Base-by-base conservation (phyloP, 352 stramenopile species). In the Globisporangium mamillatum region DNA sequence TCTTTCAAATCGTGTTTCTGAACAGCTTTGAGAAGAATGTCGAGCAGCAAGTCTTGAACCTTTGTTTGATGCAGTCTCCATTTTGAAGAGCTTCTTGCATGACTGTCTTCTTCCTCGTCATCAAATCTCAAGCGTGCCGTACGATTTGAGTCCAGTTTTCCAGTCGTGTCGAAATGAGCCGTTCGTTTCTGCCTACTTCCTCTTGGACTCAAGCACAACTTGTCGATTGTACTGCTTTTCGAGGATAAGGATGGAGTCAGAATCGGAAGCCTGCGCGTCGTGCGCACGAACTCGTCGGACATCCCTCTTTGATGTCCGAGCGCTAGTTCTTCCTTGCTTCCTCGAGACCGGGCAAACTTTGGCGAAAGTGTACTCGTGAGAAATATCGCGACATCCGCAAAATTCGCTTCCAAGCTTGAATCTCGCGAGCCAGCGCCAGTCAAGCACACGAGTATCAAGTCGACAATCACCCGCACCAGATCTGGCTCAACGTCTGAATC, bases 1-100 rank as follows among this genome's bases (percentile, higher is more conserved):
- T 88, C 80, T 67, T 93, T 93, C 32, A 91, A 34, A 58, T 93
- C 85, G 34, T 86, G 76, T 32, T 93, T 93, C 62, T 90, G 81
- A 5, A 91, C 82, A 1, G 82, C 85, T 60, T 90, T 91, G 24
- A 81, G 57, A 20, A 93, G 60, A 32, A 88, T 81, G 59, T 90
- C 79, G 4, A 93, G 62, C 14, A 93, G 66, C 36, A 93, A 68
- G 38, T 89, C 77, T 57, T 91, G 82, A 8, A 87, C 70, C 48
- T 80, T 79, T 14, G 76, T 70, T 54, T 91, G 83, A 4, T 79
- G 74, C 22, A 65, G 41, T 41, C 29, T 48, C 58, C 20, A 46
- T n/a, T 70, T 71, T 12, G 57, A 58, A 34, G 25, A 60, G 36
- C 29, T 48, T 16, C 14, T 48, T n/a, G 25, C 8, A 7, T 44